A percentile compares a stretch with the other conserved stretches of the same genome.
Conservation (phyloP, 192 early-diverging fungal species). For the Umbelopsis vinacea region DNA sequence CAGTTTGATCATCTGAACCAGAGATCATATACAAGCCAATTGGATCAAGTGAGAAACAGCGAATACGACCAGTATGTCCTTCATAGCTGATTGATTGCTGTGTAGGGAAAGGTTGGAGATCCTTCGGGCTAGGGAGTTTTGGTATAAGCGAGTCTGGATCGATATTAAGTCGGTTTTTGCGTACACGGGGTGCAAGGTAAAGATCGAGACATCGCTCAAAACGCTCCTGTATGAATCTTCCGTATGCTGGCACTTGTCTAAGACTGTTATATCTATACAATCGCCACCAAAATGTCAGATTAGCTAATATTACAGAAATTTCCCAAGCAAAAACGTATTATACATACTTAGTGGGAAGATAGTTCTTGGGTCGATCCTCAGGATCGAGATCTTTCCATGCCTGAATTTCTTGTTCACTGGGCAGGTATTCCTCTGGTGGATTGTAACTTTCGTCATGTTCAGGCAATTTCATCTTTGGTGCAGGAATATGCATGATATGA, state of each 20-base stretch:
- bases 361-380: constrained; percentile 73
- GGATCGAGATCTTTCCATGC: constrained; percentile 83
- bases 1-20: constrained; percentile 88
- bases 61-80: constrained; percentile 85
- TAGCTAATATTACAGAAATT: not conserved
- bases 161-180: constrained; percentile 84
- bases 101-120: constrained; percentile 94
- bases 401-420: constrained; percentile 76
- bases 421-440: constrained; percentile 93
- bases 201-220: constrained; percentile 97
- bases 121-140: constrained; percentile 92
- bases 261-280: constrained; percentile 63
- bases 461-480: constrained; percentile 88
- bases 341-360: constrained; percentile 65
- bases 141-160: constrained; percentile 94
- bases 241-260: constrained; percentile 87
- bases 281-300: not conserved
- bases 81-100: constrained; percentile 73
- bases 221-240: constrained; percentile 90
- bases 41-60: constrained; percentile 87
- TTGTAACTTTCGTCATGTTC: constrained; percentile 96
- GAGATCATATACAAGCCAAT: constrained; percentile 90
- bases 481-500: constrained; percentile 80
- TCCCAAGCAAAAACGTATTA: not conserved
- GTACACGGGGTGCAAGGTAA: constrained; percentile 91